Percentiles rank a stretch among this genome's conserved stretches.
These are phyloP conservation scores for Mycosphaerella sp. DNA, from an alignment of 2,329 filamentous ascomycete species.

Conservation along the genomic window DNA sequence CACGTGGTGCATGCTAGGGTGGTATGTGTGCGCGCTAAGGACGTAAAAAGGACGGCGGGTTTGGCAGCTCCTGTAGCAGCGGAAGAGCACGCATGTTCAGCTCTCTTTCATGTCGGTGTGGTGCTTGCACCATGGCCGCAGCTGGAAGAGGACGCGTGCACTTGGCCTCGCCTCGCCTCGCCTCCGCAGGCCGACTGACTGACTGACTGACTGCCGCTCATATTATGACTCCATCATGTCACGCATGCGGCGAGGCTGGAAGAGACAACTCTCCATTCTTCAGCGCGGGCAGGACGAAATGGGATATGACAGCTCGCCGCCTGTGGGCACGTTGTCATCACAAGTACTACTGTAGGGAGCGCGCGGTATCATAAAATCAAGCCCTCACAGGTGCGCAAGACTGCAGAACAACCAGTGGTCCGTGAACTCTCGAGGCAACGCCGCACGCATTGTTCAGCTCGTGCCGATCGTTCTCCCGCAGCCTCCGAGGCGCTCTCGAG, in stretches of 20 bases:
- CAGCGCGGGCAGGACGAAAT: background rate
- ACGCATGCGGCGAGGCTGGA: too few species aligned
- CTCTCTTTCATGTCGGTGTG: background rate
- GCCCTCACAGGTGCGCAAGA: too few species aligned
- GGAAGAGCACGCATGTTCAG: background rate
- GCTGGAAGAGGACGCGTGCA: background rate
- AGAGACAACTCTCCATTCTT: background rate
- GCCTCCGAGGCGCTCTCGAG: background rate
- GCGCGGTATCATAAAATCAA: too few species aligned
- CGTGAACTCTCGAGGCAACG: background rate
- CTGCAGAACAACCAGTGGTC: too few species aligned
- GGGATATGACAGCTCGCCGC: too few species aligned
- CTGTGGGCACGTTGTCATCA: too few species aligned
- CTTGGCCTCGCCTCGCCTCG: background rate
- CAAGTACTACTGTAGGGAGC: too few species aligned
- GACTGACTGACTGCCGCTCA: too few species aligned
- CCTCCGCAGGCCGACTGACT: background rate
- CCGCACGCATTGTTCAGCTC: background rate
- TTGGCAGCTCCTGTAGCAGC: background rate
- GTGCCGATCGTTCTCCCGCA: background rate
- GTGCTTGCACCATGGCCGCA: background rate
- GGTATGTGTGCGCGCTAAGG: background rate
- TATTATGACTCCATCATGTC: too few species aligned
- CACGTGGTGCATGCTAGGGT: background rate
- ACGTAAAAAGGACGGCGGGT: background rate